Evolutionary conservation across 768 basidiomycete species (phyloP), one percentile per base, ranked within the genome.

Genomic region (Kwoniella dejecticola): DNA sequence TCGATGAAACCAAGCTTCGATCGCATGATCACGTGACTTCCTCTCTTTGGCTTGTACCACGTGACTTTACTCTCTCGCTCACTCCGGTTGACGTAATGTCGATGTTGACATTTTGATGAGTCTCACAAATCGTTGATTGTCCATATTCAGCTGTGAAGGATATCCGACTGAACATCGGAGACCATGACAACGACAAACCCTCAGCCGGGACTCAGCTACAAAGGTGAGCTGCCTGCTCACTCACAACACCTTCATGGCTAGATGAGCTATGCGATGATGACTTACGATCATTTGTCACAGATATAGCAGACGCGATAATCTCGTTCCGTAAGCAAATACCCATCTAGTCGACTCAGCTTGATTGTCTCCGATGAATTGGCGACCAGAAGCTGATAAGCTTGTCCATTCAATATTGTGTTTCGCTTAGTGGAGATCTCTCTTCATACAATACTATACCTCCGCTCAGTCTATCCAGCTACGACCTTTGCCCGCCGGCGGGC

Each of bases 381-480:
- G n/a, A n/a, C n/a, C n/a, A n/a, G n/a, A n/a, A n/a, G n/a, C n/a
- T n/a, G n/a, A n/a, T n/a, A n/a, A n/a, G n/a, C n/a, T n/a, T 21
- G 6, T 11, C 11, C 19, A 6, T 10, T 19, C 6, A 19, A 44
- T 44, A 8, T 10, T 6, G 19, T 11, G 10, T 11, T 10, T 19
- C 42, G 13, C 12, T n/a, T 58, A 98, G 95, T 98, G 68, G 95
- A 98, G 75, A 89, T 94, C 29, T 90, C 90, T 10, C 87, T 96
- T 62, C 94, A 97, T 74, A 88, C 88, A 3, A 91, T 98, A 63
- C 84, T 98, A 4, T 96, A 90, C 72, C 86, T 92, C 27, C 87
- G 95, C 19, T 88, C 89, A 67, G 83, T 98, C 50, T 98, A 97
- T 71, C 95, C 94, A 0, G 82, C 88, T 42, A 89, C 90, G 57